These are phyloP conservation scores for Pluteus cervinus DNA, from an alignment of 768 basidiomycete genomes.

Conservation along the genomic window DNA sequence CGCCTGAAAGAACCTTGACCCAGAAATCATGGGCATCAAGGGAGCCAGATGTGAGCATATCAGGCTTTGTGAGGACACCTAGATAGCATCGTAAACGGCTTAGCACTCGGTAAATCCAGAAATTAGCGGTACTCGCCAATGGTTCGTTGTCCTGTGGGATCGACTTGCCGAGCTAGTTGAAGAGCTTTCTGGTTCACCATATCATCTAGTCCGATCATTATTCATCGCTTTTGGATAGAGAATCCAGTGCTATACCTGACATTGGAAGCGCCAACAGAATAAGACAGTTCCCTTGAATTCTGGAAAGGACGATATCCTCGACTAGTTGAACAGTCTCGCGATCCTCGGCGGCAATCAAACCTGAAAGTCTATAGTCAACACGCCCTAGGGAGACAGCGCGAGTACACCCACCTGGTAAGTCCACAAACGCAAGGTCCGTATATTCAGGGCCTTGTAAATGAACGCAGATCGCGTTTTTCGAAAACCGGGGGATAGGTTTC, in stretches of 20 bases:
- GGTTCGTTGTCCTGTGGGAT: constrained; percentile 41
- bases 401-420: constrained; percentile 38
- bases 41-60: constrained; percentile 27
- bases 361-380: constrained; percentile 21
- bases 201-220: constrained; percentile 33
- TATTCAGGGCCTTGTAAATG: constrained; percentile 36
- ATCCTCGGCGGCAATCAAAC: constrained; percentile 48
- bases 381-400: constrained; percentile 8
- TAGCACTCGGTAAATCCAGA: too few species aligned
- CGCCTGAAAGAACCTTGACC: constrained; percentile 38
- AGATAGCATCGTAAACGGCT: neutral
- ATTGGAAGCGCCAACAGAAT: constrained; percentile 65
- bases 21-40: too few species aligned
- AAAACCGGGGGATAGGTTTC: too few species aligned
- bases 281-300: constrained; percentile 49
- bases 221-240: constrained; percentile 42
- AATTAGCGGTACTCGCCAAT: constrained; percentile 33
- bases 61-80: constrained; percentile 44
- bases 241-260: constrained; percentile 41
- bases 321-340: constrained; percentile 37
- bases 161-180: constrained; percentile 37
- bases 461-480: constrained; percentile 44
- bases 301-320: constrained; percentile 39
- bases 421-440: constrained; percentile 47
- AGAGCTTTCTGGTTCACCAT: constrained; percentile 54